phyloP scores from a whole-genome alignment of 1,284 basidiomycete genomes.

The Ustilago xerochloae region DNA sequence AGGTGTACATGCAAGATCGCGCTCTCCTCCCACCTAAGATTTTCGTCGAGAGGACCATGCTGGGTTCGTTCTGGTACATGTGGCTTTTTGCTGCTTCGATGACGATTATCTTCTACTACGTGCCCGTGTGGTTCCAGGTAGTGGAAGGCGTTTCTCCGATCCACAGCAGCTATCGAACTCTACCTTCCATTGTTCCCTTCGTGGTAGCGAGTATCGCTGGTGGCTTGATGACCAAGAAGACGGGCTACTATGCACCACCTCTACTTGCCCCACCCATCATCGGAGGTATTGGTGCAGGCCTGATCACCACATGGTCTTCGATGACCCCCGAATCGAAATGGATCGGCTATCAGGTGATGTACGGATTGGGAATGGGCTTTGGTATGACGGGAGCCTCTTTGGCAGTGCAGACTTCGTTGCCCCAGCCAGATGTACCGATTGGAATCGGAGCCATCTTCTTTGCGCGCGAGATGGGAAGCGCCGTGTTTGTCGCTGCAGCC shows the following conservation, averaged over 20 bases:
- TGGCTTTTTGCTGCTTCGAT: constrained; percentile 14
- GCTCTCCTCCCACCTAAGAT: constrained; percentile 19
- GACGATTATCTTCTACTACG: constrained; percentile 30
- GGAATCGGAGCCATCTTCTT: constrained; percentile 28
- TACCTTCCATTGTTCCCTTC: constrained; percentile 13
- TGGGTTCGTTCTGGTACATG: constrained; percentile 25
- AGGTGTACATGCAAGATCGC: constrained; percentile 12
- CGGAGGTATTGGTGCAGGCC: constrained; percentile 16
- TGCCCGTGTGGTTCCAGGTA: constrained; percentile 36
- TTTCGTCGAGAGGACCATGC: constrained; percentile 15
- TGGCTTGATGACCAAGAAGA: constrained; percentile 12
- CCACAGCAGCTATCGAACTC: constrained; percentile 17
- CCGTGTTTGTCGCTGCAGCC: constrained; percentile 19
- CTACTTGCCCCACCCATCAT: constrained; percentile 17
- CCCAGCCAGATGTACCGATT: constrained; percentile 9
- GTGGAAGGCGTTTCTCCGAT: constrained; percentile 6
- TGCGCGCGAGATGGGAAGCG: constrained; percentile 29
- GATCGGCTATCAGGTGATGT: constrained; percentile 29
- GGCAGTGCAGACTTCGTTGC: constrained; percentile 27
- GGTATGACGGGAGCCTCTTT: constrained; percentile 24
- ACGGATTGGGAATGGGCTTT: constrained; percentile 21
- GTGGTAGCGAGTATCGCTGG: constrained; percentile 12
- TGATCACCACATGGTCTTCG: constrained; percentile 19
- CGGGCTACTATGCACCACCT: constrained; percentile 21
- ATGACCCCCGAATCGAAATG: constrained; percentile 7